Conservation (phyloP, 306 rosid genomes). For the Carpinus fangiana region DNA sequence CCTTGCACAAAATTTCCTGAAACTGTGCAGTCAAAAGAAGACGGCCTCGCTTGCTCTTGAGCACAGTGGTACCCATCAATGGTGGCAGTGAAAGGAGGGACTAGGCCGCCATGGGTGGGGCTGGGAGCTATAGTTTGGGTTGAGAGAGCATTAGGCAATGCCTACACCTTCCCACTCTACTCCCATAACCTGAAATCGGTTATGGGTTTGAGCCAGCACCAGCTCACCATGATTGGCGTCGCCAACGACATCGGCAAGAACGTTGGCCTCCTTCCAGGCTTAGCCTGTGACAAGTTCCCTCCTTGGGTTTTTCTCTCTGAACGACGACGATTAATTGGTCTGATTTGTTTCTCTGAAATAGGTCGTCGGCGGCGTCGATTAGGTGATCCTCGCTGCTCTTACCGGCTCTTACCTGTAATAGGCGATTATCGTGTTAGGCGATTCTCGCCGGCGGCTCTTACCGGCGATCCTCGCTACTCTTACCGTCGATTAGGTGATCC, state of each 20-base stretch:
- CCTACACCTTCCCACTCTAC: conserved; percentile 61
- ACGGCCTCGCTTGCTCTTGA: background rate
- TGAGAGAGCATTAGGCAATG: conserved; percentile 61
- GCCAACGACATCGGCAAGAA: conserved; percentile 82
- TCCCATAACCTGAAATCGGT: conserved; percentile 69
- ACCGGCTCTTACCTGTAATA: too few species aligned
- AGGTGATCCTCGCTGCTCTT: too few species aligned
- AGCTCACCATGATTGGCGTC: conserved; percentile 71
- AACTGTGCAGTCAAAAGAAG: background rate
- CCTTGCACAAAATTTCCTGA: background rate
- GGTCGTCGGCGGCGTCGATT: too few species aligned
- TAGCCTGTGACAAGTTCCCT: conserved; percentile 69
- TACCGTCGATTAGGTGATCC: too few species aligned
- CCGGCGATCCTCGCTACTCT: too few species aligned
- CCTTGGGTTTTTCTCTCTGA: conserved; percentile 66
- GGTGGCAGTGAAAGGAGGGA: conserved; percentile 62
- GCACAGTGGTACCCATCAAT: background rate
- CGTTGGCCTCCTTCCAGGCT: conserved; percentile 74
- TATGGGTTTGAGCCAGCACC: conserved; percentile 68
- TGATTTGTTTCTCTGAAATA: too few species aligned
- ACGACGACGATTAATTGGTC: too few species aligned
- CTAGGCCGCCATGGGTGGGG: conserved; percentile 87
- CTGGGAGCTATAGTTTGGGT: conserved; percentile 80
- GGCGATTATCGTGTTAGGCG: too few species aligned
- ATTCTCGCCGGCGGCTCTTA: too few species aligned